phyloP scores from a whole-genome alignment of 495 filamentous ascomycete species.

The Talaromyces proteolyticus region DNA sequence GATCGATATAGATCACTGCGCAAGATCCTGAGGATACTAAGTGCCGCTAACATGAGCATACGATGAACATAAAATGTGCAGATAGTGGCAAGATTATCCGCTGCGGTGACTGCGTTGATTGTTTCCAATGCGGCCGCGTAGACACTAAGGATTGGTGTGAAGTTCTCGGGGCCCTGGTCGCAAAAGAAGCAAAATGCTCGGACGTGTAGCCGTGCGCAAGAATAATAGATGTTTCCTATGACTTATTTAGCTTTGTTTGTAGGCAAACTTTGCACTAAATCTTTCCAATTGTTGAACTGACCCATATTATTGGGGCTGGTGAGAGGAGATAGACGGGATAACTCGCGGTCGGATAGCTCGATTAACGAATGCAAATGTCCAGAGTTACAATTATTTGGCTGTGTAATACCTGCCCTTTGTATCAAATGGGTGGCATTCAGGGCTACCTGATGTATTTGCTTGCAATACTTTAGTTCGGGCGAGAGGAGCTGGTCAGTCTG shows the following conservation, averaged over 20 bases:
- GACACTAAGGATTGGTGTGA: not conserved
- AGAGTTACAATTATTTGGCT: not conserved
- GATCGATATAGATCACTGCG: not conserved
- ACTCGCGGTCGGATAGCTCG: not conserved
- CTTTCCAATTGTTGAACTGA: not conserved
- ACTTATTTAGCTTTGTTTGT: not conserved
- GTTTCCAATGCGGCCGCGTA: not conserved
- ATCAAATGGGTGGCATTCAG: not conserved
- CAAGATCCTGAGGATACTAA: not conserved
- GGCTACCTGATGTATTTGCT: not conserved
- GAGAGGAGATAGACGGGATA: not conserved
- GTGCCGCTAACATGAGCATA: not conserved
- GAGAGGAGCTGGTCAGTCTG: not conserved
- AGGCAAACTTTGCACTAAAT: too few species aligned
- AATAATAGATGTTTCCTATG: not conserved
- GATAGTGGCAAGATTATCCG: not conserved
- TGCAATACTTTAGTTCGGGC: not conserved
- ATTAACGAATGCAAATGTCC: not conserved
- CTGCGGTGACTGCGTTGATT: not conserved
- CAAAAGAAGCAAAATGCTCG: not conserved
- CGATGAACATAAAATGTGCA: not conserved
- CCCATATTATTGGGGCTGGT: not conserved
- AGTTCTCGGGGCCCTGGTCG: not conserved
- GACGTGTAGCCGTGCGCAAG: not conserved
- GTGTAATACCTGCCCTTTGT: not conserved